Conservation (phyloP, 306 rosid species). For the Senna siamea region DNA sequence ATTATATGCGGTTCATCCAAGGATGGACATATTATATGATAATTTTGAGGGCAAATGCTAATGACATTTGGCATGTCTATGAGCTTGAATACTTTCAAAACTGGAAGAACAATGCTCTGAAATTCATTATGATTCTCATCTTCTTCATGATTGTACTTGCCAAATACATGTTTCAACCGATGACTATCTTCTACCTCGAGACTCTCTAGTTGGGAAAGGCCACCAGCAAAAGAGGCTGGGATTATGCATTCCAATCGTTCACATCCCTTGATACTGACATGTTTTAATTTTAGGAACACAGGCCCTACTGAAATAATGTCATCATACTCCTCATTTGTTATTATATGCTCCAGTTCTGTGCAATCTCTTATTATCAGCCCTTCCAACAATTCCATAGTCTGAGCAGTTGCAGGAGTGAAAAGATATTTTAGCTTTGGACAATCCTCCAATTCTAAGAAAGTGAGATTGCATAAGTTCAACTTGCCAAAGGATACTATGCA, state of each 20-base stretch:
- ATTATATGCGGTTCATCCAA: neutral
- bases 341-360: neutral
- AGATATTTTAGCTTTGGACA: neutral
- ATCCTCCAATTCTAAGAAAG: neutral
- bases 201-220: neutral
- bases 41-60: neutral
- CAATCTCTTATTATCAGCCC: neutral
- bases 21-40: neutral
- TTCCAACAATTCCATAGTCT: neutral
- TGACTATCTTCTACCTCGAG: neutral
- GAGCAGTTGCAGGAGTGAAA: neutral
- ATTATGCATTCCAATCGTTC: neutral
- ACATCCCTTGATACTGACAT: neutral
- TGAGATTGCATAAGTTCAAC: neutral
- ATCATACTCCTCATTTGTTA: neutral
- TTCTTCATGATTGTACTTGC: neutral
- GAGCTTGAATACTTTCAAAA: neutral
- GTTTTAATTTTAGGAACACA: neutral
- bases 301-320: neutral
- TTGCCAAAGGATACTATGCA: neutral
- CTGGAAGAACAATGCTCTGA: neutral
- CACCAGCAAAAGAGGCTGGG: neutral
- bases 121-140: neutral
- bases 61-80: neutral
- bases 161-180: neutral